Evolutionary conservation across 2,329 filamentous ascomycete genomes (phyloP).

Genomic region (Gnomoniopsis sp.): DNA sequence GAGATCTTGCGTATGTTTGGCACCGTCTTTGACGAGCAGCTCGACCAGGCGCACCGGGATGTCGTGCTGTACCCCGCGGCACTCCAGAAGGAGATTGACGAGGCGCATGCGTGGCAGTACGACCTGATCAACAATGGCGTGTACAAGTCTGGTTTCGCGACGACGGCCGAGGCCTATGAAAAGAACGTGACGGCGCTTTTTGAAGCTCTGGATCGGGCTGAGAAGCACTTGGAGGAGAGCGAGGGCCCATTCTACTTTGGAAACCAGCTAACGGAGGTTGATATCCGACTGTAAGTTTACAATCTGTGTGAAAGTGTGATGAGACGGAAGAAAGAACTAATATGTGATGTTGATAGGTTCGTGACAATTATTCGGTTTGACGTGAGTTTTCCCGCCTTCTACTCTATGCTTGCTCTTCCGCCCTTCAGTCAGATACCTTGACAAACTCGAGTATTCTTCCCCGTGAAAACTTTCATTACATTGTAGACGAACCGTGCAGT

Average conservation of each 20-base stretch:
- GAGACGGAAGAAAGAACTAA: neutral
- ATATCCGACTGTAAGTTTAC: constrained; percentile 62
- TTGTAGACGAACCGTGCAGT: neutral
- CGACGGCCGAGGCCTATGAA: constrained; percentile 78
- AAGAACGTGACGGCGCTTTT: constrained; percentile 70
- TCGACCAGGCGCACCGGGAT: constrained; percentile 56
- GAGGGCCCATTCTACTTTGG: constrained; percentile 73
- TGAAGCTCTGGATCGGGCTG: constrained; percentile 70
- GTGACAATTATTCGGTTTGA: constrained; percentile 74
- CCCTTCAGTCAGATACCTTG: too few species aligned
- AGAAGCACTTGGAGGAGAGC: constrained; percentile 58
- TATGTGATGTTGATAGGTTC: constrained; percentile 37
- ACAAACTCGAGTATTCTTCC: too few species aligned
- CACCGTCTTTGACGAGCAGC: constrained; percentile 70
- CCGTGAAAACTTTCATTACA: neutral
- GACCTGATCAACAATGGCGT: constrained; percentile 68
- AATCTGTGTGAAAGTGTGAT: neutral
- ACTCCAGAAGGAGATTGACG: constrained; percentile 69
- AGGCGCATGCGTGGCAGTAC: constrained; percentile 78
- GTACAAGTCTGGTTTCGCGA: constrained; percentile 79
- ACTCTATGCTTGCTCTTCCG: neutral
- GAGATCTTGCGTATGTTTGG: constrained; percentile 93
- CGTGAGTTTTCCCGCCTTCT: constrained; percentile 26
- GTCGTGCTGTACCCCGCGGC: constrained; percentile 66
- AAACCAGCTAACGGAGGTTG: constrained; percentile 71